Evolutionary conservation across 345 rosid species (phyloP).

Genomic region (Lepidium aucheri): DNA sequence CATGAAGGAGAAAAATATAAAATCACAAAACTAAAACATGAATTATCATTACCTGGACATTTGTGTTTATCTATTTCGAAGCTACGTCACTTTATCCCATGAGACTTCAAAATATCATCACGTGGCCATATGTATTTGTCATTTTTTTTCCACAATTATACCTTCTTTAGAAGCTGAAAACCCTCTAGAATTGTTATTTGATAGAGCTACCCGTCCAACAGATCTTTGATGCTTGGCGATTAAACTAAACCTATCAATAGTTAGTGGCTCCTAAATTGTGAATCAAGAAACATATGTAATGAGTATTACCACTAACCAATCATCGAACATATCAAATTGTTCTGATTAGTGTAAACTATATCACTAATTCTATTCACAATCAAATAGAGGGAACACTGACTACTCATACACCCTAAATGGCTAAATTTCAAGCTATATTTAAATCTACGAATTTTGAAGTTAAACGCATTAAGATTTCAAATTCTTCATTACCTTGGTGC

Average conservation of each 20-base stretch:
- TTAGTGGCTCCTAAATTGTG: slow-evolving; percentile 68
- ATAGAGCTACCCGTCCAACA: slow-evolving; percentile 73
- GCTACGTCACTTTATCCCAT: slow-evolving; percentile 74
- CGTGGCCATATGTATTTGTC: slow-evolving; percentile 76
- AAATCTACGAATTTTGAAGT: too few species aligned
- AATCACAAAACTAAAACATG: neutral
- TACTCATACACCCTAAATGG: too few species aligned
- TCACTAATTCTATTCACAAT: too few species aligned
- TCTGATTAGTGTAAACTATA: neutral
- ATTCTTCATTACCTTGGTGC: too few species aligned
- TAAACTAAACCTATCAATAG: slow-evolving; percentile 37
- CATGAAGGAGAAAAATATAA: neutral
- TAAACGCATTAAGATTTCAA: too few species aligned
- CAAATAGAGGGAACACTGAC: too few species aligned
- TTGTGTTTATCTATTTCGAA: slow-evolving; percentile 62
- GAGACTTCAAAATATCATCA: slow-evolving; percentile 53
- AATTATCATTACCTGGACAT: slow-evolving; percentile 54
- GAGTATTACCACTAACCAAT: slow-evolving; percentile 1
- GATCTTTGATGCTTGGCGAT: slow-evolving; percentile 69
- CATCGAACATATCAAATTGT: neutral
- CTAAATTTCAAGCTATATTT: too few species aligned
- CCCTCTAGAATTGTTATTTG: slow-evolving; percentile 75
- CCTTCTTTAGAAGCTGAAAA: slow-evolving; percentile 96
- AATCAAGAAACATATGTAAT: neutral
- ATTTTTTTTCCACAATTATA: slow-evolving; percentile 51